Base-by-base conservation (phyloP, 371 early-diverging fungal genomes). In the Chytridium lagenaria region DNA sequence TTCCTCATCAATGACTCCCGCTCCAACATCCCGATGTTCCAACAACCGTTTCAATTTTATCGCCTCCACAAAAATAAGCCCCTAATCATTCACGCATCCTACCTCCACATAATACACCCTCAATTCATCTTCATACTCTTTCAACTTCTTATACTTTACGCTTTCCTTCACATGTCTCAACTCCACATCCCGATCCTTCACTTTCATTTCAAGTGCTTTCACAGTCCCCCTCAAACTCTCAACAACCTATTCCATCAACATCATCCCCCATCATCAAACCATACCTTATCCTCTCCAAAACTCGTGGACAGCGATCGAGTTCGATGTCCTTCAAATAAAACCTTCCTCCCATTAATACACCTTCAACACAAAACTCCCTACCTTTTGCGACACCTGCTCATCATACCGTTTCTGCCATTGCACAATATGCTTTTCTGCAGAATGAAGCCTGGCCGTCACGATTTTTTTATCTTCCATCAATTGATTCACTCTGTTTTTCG, bases 51-150 rank as follows among this genome's bases (percentile, higher is more conserved):
- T 70, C 34, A 75, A 36, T 36, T 69, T 40, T 16, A 75, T 59
- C 22, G 63, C 67, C 75, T n/a, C n/a, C n/a, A n/a, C n/a, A n/a
- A n/a, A n/a, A n/a, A n/a, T n/a, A n/a, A n/a, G n/a, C n/a, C n/a
- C n/a, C n/a, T n/a, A n/a, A n/a, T n/a, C n/a, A 40, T 49, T 23
- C 36, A 19, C 15, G 33, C 7, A 0, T 36, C 19, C 33, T 34
- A 74, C 74, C 65, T 75, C 75, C 26, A 70, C 31, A 67, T 70
- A 75, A 44, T 75, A 75, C 30, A 37, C 16, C 38, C 65, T 75
- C 12, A 75, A 59, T 70, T 75, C 75, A 30, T 55, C 67, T 33
- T 75, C 75, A 33, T 70, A 75, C 38, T 75, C 70, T 22, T 70
- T 63, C 31, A 75, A 57, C 67, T 65, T 75, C 37, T 67, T 36